These are phyloP conservation scores for Pisolithus microcarpus DNA, from an alignment of 768 basidiomycete species.

Conservation along the genomic window DNA sequence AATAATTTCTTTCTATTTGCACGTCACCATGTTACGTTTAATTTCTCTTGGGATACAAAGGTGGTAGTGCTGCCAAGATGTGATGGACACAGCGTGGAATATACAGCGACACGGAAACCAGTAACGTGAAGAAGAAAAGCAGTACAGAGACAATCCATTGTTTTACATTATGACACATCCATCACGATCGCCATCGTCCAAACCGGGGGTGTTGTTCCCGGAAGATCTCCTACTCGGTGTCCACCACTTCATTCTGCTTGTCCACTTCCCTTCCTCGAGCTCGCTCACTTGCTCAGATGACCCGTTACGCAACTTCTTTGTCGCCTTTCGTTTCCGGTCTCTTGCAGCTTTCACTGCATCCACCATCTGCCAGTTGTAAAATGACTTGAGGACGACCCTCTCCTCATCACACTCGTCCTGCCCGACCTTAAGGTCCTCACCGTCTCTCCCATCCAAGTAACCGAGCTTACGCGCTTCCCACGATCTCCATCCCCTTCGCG, in stretches of 20 bases:
- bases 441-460: slow-evolving; percentile 67
- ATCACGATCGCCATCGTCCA: slow-evolving; percentile 42
- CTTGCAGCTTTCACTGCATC: slow-evolving; percentile 63
- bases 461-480: slow-evolving; percentile 62
- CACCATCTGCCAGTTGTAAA: slow-evolving; percentile 82
- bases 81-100: slow-evolving; percentile 9
- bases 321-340: slow-evolving; percentile 58
- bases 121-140: slow-evolving; percentile 17
- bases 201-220: slow-evolving; percentile 45
- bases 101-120: slow-evolving; percentile 10
- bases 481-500: slow-evolving; percentile 67
- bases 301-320: slow-evolving; percentile 34
- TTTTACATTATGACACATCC: slow-evolving; percentile 65
- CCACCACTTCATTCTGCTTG: slow-evolving; percentile 27
- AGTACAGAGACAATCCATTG: slow-evolving; percentile 21
- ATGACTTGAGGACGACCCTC: slow-evolving; percentile 74
- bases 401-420: slow-evolving; percentile 76
- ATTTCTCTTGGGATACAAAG: slow-evolving; percentile 8
- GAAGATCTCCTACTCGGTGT: slow-evolving; percentile 39
- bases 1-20: background rate
- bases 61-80: slow-evolving; percentile 6
- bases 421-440: slow-evolving; percentile 56
- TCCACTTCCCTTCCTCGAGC: slow-evolving; percentile 19
- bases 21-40: slow-evolving; percentile 10
- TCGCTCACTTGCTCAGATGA: slow-evolving; percentile 27